Evolutionary conservation across 257 asterid species (phyloP), one percentile per base, ranked within the genome.

Genomic region (Plectranthus barbatus): DNA sequence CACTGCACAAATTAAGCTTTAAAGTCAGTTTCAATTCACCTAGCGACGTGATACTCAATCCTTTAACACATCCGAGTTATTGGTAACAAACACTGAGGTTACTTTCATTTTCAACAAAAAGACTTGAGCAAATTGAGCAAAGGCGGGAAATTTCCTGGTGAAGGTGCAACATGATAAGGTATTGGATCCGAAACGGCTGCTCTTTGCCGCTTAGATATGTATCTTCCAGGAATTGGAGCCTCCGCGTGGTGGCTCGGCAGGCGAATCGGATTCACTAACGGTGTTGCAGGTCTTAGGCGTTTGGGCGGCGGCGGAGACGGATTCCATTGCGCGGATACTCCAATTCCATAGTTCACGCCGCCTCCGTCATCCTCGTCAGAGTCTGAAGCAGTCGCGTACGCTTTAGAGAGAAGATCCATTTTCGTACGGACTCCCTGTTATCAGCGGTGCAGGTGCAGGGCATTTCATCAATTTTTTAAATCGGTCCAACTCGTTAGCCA

Each of bases 331-430:
- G 9, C 31, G 7, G 66, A 58, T 52, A 36, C 68, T 19, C 44
- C 40, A 14, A 53, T 66, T 11, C 23, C 72, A 15, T 56, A n/a
- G n/a, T n/a, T n/a, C n/a, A n/a, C n/a, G n/a, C n/a, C n/a, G n/a
- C n/a, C n/a, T n/a, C n/a, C 77, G 46, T 10, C 56, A 12, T 29
- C 65, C 14, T 84, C 95, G 19, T 78, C 86, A 41, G 31, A 26
- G 31, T 26, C 31, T 5, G 31, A 26, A 26, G 31, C 31, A 26
- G 3, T 26, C 5, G 31, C 74, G 77, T 92, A 89, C 2, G 92
- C 84, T 62, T 74, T 72, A 71, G 77, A 67, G 46, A 92, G 83
- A 58, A 85, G 92, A 69, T 92, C 97, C 97, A 89, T 91, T 13
- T 64, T 20, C 17, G 48, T 9, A 9, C 37, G n/a, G n/a, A n/a